Conservation (phyloP, 2,329 filamentous ascomycete genomes). For the Fusarium sp. region DNA sequence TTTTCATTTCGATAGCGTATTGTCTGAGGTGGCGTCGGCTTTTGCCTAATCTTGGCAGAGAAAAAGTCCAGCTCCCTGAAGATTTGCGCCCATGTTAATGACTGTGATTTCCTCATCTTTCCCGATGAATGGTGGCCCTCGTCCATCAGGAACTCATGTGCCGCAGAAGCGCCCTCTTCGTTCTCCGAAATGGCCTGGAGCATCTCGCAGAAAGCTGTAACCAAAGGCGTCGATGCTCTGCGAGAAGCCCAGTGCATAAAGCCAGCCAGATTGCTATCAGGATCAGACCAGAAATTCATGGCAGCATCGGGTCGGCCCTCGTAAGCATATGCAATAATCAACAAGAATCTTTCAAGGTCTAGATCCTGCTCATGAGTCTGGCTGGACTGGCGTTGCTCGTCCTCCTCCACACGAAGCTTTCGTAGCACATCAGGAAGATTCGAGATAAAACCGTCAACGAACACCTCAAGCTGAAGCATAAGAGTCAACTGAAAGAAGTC, state of each 20-base stretch:
- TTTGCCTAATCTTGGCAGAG: conserved; percentile 80
- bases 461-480: conserved; percentile 85
- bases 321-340: conserved; percentile 92
- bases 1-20: conserved; percentile 67
- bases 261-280: conserved; percentile 91
- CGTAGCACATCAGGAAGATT: conserved; percentile 94
- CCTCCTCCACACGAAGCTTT: conserved; percentile 86
- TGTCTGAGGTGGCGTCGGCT: conserved; percentile 61
- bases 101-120: conserved; percentile 84
- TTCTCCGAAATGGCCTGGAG: conserved; percentile 87
- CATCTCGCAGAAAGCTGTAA: conserved; percentile 97
- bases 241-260: conserved; percentile 98
- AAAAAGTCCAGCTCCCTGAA: conserved; percentile 91
- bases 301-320: conserved; percentile 87
- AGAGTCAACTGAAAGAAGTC: conserved; percentile 77
- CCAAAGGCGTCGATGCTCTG: conserved; percentile 92
- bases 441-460: conserved; percentile 92
- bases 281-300: conserved; percentile 89
- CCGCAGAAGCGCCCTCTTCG: conserved; percentile 82
- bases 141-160: conserved; percentile 90
- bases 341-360: conserved; percentile 87
- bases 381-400: conserved; percentile 81
- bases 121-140: conserved; percentile 79
- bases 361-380: conserved; percentile 74
- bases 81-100: conserved; percentile 92